Base-by-base conservation (phyloP, 768 basidiomycete species). In the Rhodosporidiobolus sp. region DNA sequence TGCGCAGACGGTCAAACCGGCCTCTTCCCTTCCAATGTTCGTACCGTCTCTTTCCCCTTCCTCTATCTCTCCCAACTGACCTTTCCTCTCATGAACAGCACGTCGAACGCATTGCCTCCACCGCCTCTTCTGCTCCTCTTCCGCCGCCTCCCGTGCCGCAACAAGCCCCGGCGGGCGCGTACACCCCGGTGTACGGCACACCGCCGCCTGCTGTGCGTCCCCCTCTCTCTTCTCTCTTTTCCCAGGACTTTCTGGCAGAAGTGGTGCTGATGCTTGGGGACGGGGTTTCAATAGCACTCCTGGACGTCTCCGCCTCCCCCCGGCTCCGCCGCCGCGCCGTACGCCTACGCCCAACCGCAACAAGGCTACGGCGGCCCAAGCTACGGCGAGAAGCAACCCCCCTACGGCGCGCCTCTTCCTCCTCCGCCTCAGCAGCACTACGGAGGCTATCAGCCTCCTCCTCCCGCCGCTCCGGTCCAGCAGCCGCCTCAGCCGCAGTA, bases 1-100 rank as follows among this genome's bases (percentile, higher is more conserved):
- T 26, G 7, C 28, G 38, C 53, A 67, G 85, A 87, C 46, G 88
- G 88, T 34, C 84, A 82, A 69, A 85, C 88, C 65, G 92, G 88
- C 8, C 84, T 93, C 49, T 91, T 94, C 83, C 92, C 92, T 0
- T 85, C 88, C 20, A 86, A 86, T 73, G 67, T 72, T 65, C 48
- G n/a, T n/a, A n/a, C n/a, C n/a, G 71, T 26, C 48, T 19, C 11
- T 9, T 2, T 22, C n/a, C 2, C 35, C 10, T 26, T 43, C 19
- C 50, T 48, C 56, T 20, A 43, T 56, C 50, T 48, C 26, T 28
- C 17, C 16, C 43, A 57, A 43, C 45, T 53, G 35, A 7, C 30
- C 52, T 30, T 30, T 46, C 30, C 35, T 6, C 46, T 1, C 8
- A 0, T 22, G 19, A 19, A 17, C 53, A 72, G 70, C 70, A 68